Percentiles rank a stretch among this genome's conserved stretches.
Evolutionary conservation across 768 basidiomycete species (phyloP).

Genomic region (Hericium erinaceus): DNA sequence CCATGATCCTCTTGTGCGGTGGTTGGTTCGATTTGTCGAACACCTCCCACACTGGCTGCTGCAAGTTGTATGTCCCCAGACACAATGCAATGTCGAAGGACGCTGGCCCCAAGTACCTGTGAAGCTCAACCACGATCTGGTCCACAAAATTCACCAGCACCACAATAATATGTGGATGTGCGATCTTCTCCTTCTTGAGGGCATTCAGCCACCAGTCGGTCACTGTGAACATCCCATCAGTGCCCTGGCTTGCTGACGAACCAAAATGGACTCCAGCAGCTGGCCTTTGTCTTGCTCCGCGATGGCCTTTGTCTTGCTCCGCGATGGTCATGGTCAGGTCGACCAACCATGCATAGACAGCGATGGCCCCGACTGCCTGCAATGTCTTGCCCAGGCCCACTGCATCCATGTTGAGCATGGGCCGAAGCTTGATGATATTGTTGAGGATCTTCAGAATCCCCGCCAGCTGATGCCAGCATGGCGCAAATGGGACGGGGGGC

Average conservation of each 20-base stretch:
- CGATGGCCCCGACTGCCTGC: slow-evolving; percentile 14
- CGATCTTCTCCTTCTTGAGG: neutral
- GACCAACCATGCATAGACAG: neutral
- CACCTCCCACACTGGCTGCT: no score
- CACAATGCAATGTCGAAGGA: no score
- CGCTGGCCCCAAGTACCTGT: no score
- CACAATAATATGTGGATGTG: no score
- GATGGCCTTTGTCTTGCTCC: no score
- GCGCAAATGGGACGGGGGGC: neutral
- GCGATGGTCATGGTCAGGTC: neutral
- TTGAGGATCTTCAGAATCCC: slow-evolving; percentile 16
- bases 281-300: neutral
- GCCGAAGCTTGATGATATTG: neutral
- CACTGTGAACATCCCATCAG: neutral
- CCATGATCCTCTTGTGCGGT: no score
- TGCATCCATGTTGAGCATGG: slow-evolving; percentile 18
- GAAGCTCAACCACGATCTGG: no score
- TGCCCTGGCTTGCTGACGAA: neutral
- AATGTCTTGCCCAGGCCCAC: slow-evolving; percentile 19
- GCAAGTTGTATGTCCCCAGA: no score
- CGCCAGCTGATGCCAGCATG: slow-evolving; percentile 1
- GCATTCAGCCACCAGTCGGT: neutral
- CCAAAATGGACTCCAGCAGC: neutral
- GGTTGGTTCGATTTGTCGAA: no score
- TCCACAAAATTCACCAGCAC: no score